Base-by-base conservation (phyloP, 352 stramenopile genomes). In the Blastocystis sp. region DNA sequence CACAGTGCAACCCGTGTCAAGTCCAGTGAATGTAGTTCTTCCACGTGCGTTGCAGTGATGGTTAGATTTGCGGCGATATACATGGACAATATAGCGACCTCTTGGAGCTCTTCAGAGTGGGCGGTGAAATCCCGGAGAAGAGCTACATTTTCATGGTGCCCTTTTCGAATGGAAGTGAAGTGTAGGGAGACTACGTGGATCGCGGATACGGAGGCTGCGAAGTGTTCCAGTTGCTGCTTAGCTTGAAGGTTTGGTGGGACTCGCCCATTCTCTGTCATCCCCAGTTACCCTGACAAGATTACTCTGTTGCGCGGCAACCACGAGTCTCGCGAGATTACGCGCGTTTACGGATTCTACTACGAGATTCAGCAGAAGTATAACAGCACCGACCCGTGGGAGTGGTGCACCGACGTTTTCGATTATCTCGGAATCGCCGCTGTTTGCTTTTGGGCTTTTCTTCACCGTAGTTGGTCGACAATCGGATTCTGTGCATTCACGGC, bases 401-500 rank as follows among this genome's bases (percentile, higher is more conserved):
- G 98, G 90, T 98, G 94, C 89, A 96, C 95, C 45, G 93, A 97
- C 89, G 95, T 97, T 88, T 98, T 98, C 90, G 95, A 98, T 91
- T 97, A 95, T 89, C 94, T 98, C 67, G 95, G 94, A 81, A 89
- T 98, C 45, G 94, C 94, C 7, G 95, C 95, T 2, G 70, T 98
- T 64, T 96, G 98, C 79, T 94, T 97, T 89, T 45, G 9, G 11
- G 0, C 4, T 40, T 53, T 23, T 19, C 60, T 53, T 59, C 48
- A 9, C 10, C n/a, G 28, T 88, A 88, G 78, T 28, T 88, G 34
- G 78, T 88, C 2, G 78, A 88, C 89, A 91, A 69, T 60, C 23
- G 89, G 41, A 91, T 94, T 23, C 87, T 95, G 2, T 98, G 95
- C 89, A 94, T 98, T 61, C 96, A 98, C 90, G 96, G 96, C 40